Base-by-base conservation (phyloP, 1,284 basidiomycete species). In the Fomitopsis palustris region DNA sequence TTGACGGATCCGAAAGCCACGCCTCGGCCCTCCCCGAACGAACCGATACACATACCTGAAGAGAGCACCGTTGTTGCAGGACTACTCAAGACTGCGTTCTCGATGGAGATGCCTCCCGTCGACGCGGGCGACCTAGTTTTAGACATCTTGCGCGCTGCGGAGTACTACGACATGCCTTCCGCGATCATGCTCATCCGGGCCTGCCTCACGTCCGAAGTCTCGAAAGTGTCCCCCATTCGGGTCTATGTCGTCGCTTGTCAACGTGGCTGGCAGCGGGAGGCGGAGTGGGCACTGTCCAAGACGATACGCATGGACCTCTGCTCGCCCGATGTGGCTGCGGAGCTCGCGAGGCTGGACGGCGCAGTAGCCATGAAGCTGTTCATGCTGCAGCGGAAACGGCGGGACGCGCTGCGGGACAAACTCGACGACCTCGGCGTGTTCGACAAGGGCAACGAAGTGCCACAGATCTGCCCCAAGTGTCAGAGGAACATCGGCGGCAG, bases 141-240 rank as follows among this genome's bases (percentile, higher is more conserved):
- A 49, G 68, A 74, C 3, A 65, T 86, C 12, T 70, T 86, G 7
- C 80, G 76, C 57, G 83, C 81, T 0, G 79, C 84, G 0, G 85
- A 87, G 62, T 86, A 86, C 63, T 87, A 85, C 67, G 86, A 87
- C 43, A 85, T 85, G 80, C 77, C 82, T 0, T 81, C 82, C 1
- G 80, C 82, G 6, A 69, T 76, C 51, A 81, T 82, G 14, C 76
- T 84, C 58, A 64, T 85, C 43, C 82, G 82, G 17, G 75, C 80
- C 41, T 74, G 79, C 6, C 74, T 81, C 65, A 78, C 77, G 1
- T 79, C 79, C 0, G 67, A 74, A 0, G 71, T 83, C 54, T 67
- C 78, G 17, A 71, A 75, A 33, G 71, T 80, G 33, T 79, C 83
- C 0, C 72, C 69, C 0, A 53, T 87, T 5, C 78, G 81, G 9